Evolutionary conservation across 257 asterid species (phyloP).

Genomic region (Mentha longifolia): DNA sequence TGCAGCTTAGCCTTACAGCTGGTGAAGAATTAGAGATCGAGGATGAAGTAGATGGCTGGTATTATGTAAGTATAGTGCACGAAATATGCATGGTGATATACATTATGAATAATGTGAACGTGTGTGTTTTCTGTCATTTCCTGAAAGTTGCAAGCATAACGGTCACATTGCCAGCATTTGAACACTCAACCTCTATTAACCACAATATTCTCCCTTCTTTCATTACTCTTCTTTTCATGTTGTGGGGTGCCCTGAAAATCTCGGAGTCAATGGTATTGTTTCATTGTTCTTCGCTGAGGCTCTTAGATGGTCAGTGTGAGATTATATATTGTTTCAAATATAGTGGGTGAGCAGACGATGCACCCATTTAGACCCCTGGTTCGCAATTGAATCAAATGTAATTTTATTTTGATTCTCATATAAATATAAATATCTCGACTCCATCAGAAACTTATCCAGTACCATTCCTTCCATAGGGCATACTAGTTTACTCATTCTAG

Average conservation of each 20-base stretch:
- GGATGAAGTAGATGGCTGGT: slow-evolving; percentile 99
- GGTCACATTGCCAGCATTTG: background rate
- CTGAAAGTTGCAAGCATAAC: slow-evolving; percentile 11
- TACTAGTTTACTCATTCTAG: background rate
- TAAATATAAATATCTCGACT: background rate
- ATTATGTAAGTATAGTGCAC: slow-evolving; percentile 67
- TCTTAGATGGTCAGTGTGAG: background rate
- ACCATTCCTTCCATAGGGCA: background rate
- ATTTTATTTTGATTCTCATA: background rate
- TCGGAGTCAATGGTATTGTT: background rate
- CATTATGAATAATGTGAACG: slow-evolving; percentile 10
- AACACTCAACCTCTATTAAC: background rate
- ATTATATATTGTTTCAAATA: background rate
- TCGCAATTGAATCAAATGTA: background rate
- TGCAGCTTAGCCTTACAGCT: slow-evolving; percentile 88
- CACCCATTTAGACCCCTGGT: slow-evolving; percentile 1
- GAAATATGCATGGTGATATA: no score
- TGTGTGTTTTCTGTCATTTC: slow-evolving; percentile 4
- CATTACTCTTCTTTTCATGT: background rate
- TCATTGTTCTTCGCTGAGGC: background rate
- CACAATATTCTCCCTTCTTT: background rate
- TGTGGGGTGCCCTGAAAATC: background rate
- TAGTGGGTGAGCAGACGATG: background rate
- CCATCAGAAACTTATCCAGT: background rate
- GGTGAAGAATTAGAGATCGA: slow-evolving; percentile 96